A percentile compares a stretch with the other conserved stretches of the same genome.
Conservation (phyloP, 805 yeast species). For the Candida oleophila region DNA sequence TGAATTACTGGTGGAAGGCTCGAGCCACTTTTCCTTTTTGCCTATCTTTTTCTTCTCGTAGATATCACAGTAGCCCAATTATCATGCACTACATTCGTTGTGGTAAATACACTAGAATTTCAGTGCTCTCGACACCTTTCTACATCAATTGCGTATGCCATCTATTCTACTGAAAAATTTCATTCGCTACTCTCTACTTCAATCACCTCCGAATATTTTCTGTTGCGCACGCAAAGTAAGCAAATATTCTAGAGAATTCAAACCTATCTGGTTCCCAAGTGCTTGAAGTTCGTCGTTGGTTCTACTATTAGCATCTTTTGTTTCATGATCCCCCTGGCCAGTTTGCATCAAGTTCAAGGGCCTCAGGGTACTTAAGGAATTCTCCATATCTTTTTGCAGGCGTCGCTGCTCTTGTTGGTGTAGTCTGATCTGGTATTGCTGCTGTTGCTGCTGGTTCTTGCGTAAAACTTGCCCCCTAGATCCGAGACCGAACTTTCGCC, state of each 20-base stretch:
- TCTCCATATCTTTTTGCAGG: background rate
- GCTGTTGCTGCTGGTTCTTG: background rate
- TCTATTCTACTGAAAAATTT: too few species aligned
- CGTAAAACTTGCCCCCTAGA: background rate
- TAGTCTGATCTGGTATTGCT: background rate
- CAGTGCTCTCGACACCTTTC: too few species aligned
- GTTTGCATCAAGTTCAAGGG: background rate
- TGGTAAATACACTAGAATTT: too few species aligned
- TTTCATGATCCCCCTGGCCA: background rate
- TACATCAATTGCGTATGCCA: too few species aligned
- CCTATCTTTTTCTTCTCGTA: too few species aligned
- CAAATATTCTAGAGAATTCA: background rate
- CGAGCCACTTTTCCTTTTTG: too few species aligned
- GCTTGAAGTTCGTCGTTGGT: background rate
- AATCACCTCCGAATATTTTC: background rate
- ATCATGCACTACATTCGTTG: too few species aligned
- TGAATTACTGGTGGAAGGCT: too few species aligned
- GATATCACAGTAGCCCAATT: too few species aligned
- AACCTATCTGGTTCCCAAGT: background rate
- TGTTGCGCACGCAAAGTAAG: slow-evolving; percentile 3
- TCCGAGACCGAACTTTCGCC: background rate
- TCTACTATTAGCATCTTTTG: background rate
- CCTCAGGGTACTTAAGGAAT: background rate
- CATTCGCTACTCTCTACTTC: background rate
- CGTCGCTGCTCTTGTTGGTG: background rate